Evolutionary conservation across 306 rosid species (phyloP).

Genomic region (Pyrus communis): DNA sequence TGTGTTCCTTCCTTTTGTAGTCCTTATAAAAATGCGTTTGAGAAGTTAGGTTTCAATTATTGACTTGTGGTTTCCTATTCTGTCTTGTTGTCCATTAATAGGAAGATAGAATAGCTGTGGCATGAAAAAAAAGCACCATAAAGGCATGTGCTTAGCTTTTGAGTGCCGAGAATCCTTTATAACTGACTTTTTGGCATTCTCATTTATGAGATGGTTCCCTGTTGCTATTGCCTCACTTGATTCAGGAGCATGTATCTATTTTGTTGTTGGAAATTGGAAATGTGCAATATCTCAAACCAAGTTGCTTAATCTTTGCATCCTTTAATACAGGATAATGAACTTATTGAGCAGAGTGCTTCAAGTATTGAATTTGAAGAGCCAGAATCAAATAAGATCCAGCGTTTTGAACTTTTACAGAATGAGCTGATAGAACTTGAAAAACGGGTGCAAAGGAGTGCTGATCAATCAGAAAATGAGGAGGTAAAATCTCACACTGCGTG

Average conservation of each 20-base stretch:
- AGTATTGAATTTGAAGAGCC: constrained; percentile 34
- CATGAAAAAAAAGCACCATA: not conserved
- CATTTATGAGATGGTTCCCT: not conserved
- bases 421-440: constrained; percentile 87
- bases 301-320: constrained; percentile 15
- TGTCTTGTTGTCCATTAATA: not conserved
- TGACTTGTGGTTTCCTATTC: not conserved
- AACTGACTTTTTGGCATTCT: not conserved
- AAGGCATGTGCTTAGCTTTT: not conserved
- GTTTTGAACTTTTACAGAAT: constrained; percentile 73
- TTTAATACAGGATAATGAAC: constrained; percentile 52
- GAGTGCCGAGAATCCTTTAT: not conserved
- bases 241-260: not conserved
- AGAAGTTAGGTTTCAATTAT: not conserved
- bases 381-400: constrained; percentile 64
- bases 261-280: constrained; percentile 14
- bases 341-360: constrained; percentile 41
- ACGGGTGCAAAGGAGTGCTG: constrained; percentile 73
- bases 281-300: constrained; percentile 5
- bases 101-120: not conserved
- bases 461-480: constrained; percentile 65
- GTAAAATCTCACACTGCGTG: constrained; percentile 28
- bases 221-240: not conserved
- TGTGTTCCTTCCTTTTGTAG: not conserved
- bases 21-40: not conserved